Evolutionary conservation across 192 early-diverging fungal genomes (phyloP), one percentile per base, ranked within the genome.

Genomic region (Coemansia sp.): DNA sequence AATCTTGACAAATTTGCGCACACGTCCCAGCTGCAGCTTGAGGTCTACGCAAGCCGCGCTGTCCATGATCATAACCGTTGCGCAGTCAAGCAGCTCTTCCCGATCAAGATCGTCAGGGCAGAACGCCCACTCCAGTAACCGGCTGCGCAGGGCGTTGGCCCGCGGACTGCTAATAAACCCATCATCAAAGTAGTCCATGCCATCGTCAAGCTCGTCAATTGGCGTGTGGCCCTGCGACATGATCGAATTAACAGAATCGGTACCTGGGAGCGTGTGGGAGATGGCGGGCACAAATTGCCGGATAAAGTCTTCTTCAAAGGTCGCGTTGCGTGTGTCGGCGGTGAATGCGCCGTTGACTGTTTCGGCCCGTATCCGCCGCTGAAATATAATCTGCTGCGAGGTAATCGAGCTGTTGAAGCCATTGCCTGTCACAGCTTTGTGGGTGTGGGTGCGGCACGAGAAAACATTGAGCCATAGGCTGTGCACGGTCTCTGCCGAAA

Each of bases 61-160:
- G 54, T 89, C 85, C 71, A 89, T 82, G 65, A 92, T 85, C 59
- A 92, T 85, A 29, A 92, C 67, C 43, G 83, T 81, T 1, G 85
- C 86, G 59, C 86, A 86, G 55, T 86, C 86, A 58, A 92, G 80
- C 53, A 90, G 68, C 57, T 92, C 89, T 54, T 81, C 74, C 49
- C 84, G 75, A 23, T 70, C 65, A 23, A 88, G 71, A 53, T 86
- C 85, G 69, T 87, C 86, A n/a, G 90, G 88, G 66, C 77, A 80
- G 69, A 89, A 89, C 26, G 87, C 85, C 89, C 90, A 90, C 32
- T 85, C 85, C 16, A 83, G 71, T 2, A 92, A 63, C 61, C 74
- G 75, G 19, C 45, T 61, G 32, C 85, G 87, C n/a, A 91, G 82
- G 39, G 59, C 41, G 62, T 74, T 65, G 26, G 71, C 64, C 10